phyloP scores from a whole-genome alignment of 2,329 filamentous ascomycete genomes.

The Fusarium redolens region DNA sequence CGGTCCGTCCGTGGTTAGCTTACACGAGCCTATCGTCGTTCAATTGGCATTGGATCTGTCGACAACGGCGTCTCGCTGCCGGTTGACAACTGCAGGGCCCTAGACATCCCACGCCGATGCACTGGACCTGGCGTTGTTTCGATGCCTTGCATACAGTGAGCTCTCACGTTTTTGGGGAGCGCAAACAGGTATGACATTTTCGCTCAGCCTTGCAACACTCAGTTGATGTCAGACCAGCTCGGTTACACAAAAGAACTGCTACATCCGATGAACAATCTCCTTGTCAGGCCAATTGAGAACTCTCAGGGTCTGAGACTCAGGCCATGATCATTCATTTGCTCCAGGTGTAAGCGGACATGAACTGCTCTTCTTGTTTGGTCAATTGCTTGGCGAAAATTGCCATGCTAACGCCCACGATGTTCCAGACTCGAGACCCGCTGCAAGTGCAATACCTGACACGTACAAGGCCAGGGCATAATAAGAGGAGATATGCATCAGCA shows the following conservation, averaged over 20 bases:
- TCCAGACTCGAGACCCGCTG: slow-evolving; percentile 39
- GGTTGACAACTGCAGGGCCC: slow-evolving; percentile 21
- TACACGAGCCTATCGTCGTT: slow-evolving; percentile 23
- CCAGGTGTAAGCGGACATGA: slow-evolving; percentile 11
- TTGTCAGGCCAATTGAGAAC: not conserved
- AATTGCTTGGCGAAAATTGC: slow-evolving; percentile 34
- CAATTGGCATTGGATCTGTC: slow-evolving; percentile 26
- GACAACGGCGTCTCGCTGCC: slow-evolving; percentile 2
- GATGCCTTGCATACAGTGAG: slow-evolving; percentile 17
- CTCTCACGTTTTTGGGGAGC: not conserved
- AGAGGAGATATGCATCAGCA: slow-evolving; percentile 2
- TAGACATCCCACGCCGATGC: not conserved
- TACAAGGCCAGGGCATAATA: slow-evolving; percentile 5
- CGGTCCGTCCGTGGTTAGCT: slow-evolving; percentile 4
- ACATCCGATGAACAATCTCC: slow-evolving; percentile 14
- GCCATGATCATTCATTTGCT: slow-evolving; percentile 1
- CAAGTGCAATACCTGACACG: slow-evolving; percentile 23
- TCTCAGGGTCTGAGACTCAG: not conserved
- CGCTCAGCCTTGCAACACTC: not conserved
- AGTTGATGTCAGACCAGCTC: not conserved
- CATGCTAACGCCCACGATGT: slow-evolving; percentile 25
- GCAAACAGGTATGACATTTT: not conserved
- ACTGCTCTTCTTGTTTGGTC: slow-evolving; percentile 31
- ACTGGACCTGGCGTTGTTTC: slow-evolving; percentile 14
- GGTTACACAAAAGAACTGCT: slow-evolving; percentile 12